These are phyloP conservation scores for Leccinum boreale DNA, from an alignment of 768 basidiomycete species.

Conservation along the genomic window DNA sequence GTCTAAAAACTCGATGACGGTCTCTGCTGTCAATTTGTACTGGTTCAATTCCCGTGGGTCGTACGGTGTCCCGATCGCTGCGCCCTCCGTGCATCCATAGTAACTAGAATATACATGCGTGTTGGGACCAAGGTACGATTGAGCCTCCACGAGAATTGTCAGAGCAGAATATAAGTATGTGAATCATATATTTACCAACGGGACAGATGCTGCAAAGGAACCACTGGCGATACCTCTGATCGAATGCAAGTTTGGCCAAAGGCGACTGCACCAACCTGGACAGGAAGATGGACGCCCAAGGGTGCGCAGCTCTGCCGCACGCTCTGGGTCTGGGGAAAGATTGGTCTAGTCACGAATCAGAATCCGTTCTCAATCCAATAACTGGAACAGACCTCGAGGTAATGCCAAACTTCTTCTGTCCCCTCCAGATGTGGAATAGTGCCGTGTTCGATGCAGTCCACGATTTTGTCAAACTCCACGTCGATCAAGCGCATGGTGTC, in stretches of 20 bases:
- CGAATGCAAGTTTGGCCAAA: background rate
- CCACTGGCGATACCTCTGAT: background rate
- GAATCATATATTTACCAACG: background rate
- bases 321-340: background rate
- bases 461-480: background rate
- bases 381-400: background rate
- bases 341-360: background rate
- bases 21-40: background rate
- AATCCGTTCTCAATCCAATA: background rate
- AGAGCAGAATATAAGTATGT: background rate
- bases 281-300: background rate
- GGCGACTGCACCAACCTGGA: background rate
- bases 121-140: background rate
- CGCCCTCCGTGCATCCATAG: background rate
- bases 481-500: background rate
- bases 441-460: background rate
- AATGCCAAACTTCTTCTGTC: background rate
- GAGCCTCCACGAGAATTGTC: background rate
- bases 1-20: background rate
- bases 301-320: background rate
- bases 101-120: background rate
- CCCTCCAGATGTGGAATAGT: background rate
- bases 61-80: background rate
- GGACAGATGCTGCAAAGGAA: background rate
- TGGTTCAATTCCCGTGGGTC: background rate